These are phyloP conservation scores for Trypanosoma cruzi DNA, from an alignment of 208 protist genomes.

Conservation along the genomic window DNA sequence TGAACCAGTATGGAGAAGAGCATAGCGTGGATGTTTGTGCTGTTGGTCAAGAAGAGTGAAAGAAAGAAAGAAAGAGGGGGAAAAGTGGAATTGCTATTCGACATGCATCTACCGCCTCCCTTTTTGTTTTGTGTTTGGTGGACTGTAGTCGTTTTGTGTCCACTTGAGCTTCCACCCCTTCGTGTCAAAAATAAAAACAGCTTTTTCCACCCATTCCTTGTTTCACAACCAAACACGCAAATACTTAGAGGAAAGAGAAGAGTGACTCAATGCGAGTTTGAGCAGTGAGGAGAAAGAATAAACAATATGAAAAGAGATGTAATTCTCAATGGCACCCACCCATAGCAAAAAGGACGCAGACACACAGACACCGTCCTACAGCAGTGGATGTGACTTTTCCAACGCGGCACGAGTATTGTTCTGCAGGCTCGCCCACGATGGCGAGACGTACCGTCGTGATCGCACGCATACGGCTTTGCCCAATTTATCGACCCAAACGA, in stretches of 20 bases:
- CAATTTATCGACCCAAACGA: background rate
- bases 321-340: background rate
- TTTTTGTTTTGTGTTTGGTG: background rate
- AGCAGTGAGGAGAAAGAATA: background rate
- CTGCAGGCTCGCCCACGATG: background rate
- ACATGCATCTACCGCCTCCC: background rate
- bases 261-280: background rate
- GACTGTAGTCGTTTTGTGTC: background rate
- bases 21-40: background rate
- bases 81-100: background rate
- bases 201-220: background rate
- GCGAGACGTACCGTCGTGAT: background rate
- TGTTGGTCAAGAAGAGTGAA: background rate
- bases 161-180: background rate
- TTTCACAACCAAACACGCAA: background rate
- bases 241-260: background rate
- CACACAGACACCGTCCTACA: background rate
- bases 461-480: background rate
- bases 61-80: background rate
- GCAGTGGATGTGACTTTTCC: background rate
- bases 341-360: background rate
- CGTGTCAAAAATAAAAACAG: background rate
- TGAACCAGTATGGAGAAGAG: background rate
- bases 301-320: background rate
- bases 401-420: background rate